phyloP scores from a whole-genome alignment of 108 stramenopile genomes.

The Cyclostephanos invisitatus region DNA sequence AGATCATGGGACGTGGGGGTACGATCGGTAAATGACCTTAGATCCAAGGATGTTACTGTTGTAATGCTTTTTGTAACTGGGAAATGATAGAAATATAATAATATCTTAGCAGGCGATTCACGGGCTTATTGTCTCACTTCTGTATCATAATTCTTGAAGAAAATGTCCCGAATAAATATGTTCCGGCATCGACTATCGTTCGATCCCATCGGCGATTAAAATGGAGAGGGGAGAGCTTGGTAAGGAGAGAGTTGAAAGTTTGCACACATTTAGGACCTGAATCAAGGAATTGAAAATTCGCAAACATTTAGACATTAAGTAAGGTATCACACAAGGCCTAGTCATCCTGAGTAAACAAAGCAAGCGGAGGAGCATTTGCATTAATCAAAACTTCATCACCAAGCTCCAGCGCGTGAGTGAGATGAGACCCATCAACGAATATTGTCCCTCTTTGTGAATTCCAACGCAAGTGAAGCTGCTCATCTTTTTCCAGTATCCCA shows the following conservation, averaged over 20 bases:
- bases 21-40: background rate
- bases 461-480: constrained; percentile 88
- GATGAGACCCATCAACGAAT: constrained; percentile 89
- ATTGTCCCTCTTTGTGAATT: constrained; percentile 89
- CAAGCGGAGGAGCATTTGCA: constrained; percentile 76
- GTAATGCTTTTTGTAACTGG: no score
- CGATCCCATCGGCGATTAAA: no score
- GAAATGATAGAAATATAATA: background rate
- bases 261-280: background rate
- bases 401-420: constrained; percentile 78
- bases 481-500: constrained; percentile 57
- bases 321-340: background rate
- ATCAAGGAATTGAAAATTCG: background rate
- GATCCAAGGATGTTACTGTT: background rate
- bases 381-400: constrained; percentile 89
- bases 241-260: background rate
- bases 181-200: no score
- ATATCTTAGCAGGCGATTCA: no score
- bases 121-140: no score
- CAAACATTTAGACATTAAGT: background rate
- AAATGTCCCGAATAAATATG: no score
- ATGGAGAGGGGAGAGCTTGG: no score
- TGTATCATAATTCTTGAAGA: no score
- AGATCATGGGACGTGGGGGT: constrained; percentile 15
- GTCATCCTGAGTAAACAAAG: constrained; percentile 49